These are phyloP conservation scores for Brassica carinata DNA, from an alignment of 345 rosid species.

Conservation along the genomic window DNA sequence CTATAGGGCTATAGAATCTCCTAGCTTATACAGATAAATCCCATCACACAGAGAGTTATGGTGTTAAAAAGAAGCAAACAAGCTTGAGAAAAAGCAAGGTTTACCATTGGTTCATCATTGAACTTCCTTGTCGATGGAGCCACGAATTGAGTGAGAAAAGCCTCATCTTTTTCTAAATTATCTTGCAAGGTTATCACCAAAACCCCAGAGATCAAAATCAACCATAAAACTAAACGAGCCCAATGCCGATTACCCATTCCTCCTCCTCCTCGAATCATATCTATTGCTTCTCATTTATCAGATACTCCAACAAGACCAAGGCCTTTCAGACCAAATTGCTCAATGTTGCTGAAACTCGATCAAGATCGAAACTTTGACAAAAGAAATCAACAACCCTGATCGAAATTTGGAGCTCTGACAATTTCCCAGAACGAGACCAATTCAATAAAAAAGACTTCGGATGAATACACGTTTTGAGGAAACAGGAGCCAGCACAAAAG, in stretches of 20 bases:
- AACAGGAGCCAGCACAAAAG: slow-evolving; percentile 34
- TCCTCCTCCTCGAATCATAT: slow-evolving; percentile 31
- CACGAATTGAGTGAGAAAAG: slow-evolving; percentile 43
- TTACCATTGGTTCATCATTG: slow-evolving; percentile 60
- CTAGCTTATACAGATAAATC: not conserved
- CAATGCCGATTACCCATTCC: slow-evolving; percentile 41
- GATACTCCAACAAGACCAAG: slow-evolving; percentile 9
- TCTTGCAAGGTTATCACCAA: slow-evolving; percentile 45
- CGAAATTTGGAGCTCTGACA: slow-evolving; percentile 30
- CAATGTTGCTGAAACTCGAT: not conserved
- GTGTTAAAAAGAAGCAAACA: not conserved
- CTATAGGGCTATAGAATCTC: too few species aligned
- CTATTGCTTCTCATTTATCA: slow-evolving; percentile 47
- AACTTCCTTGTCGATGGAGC: slow-evolving; percentile 56
- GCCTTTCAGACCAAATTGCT: not conserved
- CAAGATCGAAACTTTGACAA: slow-evolving; percentile 34
- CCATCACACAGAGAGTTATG: not conserved
- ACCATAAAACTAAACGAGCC: slow-evolving; percentile 35
- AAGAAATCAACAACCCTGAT: slow-evolving; percentile 24
- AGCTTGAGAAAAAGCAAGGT: slow-evolving; percentile 15
- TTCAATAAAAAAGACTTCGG: slow-evolving; percentile 21
- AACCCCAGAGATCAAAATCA: slow-evolving; percentile 45
- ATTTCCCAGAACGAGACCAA: slow-evolving; percentile 10
- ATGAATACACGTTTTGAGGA: slow-evolving; percentile 16
- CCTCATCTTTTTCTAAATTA: slow-evolving; percentile 46